Evolutionary conservation across 495 filamentous ascomycete genomes (phyloP), one percentile per base, ranked within the genome.

Genomic region (Penicillium chermesinum): DNA sequence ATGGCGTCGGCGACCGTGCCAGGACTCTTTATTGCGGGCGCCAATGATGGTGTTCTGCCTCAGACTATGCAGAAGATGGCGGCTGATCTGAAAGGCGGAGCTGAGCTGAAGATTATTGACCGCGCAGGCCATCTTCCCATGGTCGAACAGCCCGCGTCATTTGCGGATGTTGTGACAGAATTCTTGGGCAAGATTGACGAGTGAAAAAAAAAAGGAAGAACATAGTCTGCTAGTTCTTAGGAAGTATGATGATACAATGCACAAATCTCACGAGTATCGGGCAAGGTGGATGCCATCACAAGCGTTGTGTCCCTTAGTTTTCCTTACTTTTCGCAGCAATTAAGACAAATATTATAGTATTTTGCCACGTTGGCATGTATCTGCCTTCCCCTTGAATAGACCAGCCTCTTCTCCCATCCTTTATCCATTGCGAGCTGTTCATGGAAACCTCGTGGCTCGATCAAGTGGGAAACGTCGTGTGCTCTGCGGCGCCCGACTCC

Each of bases 71-170:
- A 80, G 43, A 79, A 83, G 20, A 88, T 91, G 73, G 80, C 75
- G 47, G 68, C 65, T 0, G 62, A 69, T 38, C 58, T 86, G 47
- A 79, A 78, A 3, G 59, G 61, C 1, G 79, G 74, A 1, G 76
- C 78, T 0, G 75, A 79, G 59, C 68, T 85, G 47, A 77, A 70
- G 59, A 60, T 83, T 41, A 76, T 91, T 41, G 76, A 83, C 1
- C 63, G 69, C 18, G 83, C 86, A 0, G 88, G 88, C 0, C 88
- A 93, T 69, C 63, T 93, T 66, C 88, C 88, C 3, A 93, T 93
- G 88, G 82, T 79, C 30, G 87, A 93, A 71, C 78, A 84, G 49
- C 83, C 85, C 7, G 64, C 66, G 49, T 77, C 74, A 10, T 86
- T 89, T 63, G 81, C 81, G 51, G 72, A 75, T 36, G 76, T 78